Evolutionary conservation across 176 grass and related monocot genomes (phyloP).

Genomic region (Hsuehochloa calcarea): DNA sequence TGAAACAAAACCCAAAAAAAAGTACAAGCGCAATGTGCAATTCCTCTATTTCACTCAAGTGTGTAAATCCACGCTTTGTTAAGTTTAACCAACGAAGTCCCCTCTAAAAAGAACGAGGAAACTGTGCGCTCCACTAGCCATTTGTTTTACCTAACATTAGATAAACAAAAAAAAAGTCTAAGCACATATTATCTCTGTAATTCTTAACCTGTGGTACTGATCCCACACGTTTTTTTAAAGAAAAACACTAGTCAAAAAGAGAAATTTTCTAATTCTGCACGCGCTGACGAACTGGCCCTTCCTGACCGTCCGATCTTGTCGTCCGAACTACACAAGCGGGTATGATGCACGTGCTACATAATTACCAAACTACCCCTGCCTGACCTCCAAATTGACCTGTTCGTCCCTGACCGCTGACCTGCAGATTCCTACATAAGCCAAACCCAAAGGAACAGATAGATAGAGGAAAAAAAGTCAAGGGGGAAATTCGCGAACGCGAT

Average conservation of each 20-base stretch:
- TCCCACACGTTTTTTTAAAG: not conserved
- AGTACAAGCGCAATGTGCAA: not conserved
- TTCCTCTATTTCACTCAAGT: not conserved
- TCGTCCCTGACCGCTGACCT: slow-evolving; percentile 13
- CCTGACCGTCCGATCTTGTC: not conserved
- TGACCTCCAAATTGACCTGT: not conserved
- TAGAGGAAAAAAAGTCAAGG: not conserved
- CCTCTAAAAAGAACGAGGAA: not conserved
- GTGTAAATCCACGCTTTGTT: not conserved
- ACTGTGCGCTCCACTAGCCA: not conserved
- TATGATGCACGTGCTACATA: not conserved
- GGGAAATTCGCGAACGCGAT: not conserved
- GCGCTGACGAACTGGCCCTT: not conserved
- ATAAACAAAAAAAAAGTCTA: not conserved
- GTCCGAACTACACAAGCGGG: not conserved
- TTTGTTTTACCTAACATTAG: slow-evolving; percentile 5
- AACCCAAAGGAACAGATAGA: not conserved
- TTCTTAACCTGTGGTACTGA: not conserved
- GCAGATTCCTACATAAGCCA: slow-evolving; percentile 22
- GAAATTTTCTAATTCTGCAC: slow-evolving; percentile 18
- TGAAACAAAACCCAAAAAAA: too few species aligned
- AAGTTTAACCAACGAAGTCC: not conserved
- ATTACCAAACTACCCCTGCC: slow-evolving; percentile 23
- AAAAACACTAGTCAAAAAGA: not conserved
- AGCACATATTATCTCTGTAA: not conserved